Base-by-base conservation (phyloP, 148 eudicot genomes). In the Fallopia convolvulus region DNA sequence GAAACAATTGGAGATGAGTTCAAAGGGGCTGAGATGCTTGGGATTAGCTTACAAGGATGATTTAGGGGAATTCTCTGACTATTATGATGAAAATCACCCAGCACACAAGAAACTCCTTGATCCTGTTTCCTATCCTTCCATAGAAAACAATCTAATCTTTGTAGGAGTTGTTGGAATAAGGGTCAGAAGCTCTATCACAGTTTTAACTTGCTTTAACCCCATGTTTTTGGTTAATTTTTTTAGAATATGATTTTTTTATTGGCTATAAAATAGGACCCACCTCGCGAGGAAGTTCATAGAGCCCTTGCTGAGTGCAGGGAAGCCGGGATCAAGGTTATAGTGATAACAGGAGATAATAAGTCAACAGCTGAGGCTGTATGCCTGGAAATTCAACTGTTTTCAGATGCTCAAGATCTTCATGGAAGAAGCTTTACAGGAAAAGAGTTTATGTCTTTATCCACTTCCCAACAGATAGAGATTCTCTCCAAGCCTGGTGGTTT, bases 321-420 rank as follows among this genome's bases (percentile, higher is more conserved):
- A 81, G 98, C 98, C 70, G 98, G 98, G 41, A 90, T 93, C 46
- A 83, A 82, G 72, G 97, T 93, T 20, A 93, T 93, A 71, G 94
- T 93, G 53, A 93, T 91, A 78, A 93, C 98, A 4, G 98, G 98
- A 30, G 98, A 93, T 71, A 89, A 91, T 58, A 90, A 91, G 84
- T 85, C 88, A 56, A 93, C 98, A 20, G 98, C 97, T 3, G 98
- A 93, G 81, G 91, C 98, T 39, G 84, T 93, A 46, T 90, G 97
- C 82, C 80, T 65, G 75, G 98, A 91, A 82, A 89, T 93, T 55
- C 75, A 80, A 55, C 74, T 93, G 83, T 90, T 93, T 71, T 53
- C 76, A 20, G 79, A 87, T 46, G 70, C 77, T 11, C 89, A 86
- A 40, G 88, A 90, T 71, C 78, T 91, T 2, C 81, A 65, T 53